A percentile compares a stretch with the other conserved stretches of the same genome.
Conservation (phyloP, 805 yeast species). For the Saccharomycopsis amapae region DNA sequence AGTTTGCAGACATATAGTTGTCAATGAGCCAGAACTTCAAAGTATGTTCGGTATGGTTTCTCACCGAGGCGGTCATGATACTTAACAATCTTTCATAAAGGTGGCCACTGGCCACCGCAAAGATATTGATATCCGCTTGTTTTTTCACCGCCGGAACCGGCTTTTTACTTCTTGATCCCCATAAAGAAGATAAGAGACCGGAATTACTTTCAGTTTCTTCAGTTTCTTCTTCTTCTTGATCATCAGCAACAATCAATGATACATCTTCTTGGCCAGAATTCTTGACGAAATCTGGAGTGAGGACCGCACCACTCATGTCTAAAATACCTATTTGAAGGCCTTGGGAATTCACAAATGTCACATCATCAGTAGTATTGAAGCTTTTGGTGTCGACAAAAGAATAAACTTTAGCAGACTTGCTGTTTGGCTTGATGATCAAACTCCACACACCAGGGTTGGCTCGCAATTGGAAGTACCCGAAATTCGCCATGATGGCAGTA, state of each 20-base stretch:
- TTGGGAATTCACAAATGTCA: background rate
- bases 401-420: constrained; percentile 38
- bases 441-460: constrained; percentile 67
- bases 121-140: constrained; percentile 67
- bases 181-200: constrained; percentile 21
- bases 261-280: constrained; percentile 33
- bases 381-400: constrained; percentile 31
- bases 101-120: constrained; percentile 78
- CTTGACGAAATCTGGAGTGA: constrained; percentile 40
- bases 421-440: constrained; percentile 37
- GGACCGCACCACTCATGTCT: constrained; percentile 38
- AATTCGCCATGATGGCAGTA: constrained; percentile 67
- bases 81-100: constrained; percentile 65
- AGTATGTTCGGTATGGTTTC: constrained; percentile 52
- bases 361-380: background rate
- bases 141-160: constrained; percentile 10
- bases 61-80: constrained; percentile 77
- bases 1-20: constrained; percentile 66
- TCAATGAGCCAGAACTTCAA: constrained; percentile 86
- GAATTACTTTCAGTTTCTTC: constrained; percentile 2
- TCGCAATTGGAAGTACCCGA: constrained; percentile 78
- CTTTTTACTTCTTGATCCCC: background rate
- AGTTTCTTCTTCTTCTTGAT: constrained; percentile 7
- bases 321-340: constrained; percentile 30
- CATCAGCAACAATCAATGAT: constrained; percentile 4